phyloP scores from a whole-genome alignment of 768 basidiomycete genomes.

The Gymnopilus dilepis region DNA sequence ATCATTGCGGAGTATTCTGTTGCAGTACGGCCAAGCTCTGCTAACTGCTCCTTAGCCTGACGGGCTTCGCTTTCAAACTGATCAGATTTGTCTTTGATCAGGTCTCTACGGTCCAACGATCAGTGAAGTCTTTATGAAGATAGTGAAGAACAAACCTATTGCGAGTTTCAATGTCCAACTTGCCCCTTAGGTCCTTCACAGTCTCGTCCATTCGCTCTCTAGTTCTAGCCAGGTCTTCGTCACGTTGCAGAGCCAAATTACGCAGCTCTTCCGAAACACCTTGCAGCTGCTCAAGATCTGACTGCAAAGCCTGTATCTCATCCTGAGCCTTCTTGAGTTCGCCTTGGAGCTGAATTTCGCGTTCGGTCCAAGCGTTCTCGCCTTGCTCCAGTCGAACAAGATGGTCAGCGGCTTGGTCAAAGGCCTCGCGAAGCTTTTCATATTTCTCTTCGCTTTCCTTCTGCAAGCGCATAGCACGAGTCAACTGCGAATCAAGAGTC shows the following conservation, averaged over 20 bases:
- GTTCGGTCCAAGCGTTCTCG: constrained; percentile 65
- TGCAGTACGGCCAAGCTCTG: constrained; percentile 77
- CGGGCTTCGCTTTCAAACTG: constrained; percentile 71
- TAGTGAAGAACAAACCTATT: constrained; percentile 54
- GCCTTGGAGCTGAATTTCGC: constrained; percentile 67
- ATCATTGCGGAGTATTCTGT: constrained; percentile 79
- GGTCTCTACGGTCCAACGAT: constrained; percentile 52
- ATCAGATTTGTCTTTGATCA: constrained; percentile 62
- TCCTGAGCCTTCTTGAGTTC: constrained; percentile 62
- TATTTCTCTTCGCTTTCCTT: constrained; percentile 84
- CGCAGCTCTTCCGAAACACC: constrained; percentile 73
- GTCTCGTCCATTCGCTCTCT: constrained; percentile 76
- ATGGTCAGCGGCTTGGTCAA: constrained; percentile 87
- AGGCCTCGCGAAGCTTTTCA: constrained; percentile 69
- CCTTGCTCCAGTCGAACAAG: constrained; percentile 82
- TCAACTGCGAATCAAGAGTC: constrained; percentile 83
- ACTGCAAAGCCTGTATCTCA: constrained; percentile 61
- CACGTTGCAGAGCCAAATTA: constrained; percentile 70
- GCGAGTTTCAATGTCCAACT: constrained; percentile 66
- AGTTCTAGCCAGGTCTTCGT: constrained; percentile 75
- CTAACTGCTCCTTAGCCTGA: constrained; percentile 75
- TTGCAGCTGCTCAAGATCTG: constrained; percentile 64
- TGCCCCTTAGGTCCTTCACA: constrained; percentile 71
- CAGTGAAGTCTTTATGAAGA: background rate
- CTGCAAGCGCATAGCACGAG: constrained; percentile 76